Base-by-base conservation (phyloP, 805 yeast genomes). In the Isabelozyma heimii region DNA sequence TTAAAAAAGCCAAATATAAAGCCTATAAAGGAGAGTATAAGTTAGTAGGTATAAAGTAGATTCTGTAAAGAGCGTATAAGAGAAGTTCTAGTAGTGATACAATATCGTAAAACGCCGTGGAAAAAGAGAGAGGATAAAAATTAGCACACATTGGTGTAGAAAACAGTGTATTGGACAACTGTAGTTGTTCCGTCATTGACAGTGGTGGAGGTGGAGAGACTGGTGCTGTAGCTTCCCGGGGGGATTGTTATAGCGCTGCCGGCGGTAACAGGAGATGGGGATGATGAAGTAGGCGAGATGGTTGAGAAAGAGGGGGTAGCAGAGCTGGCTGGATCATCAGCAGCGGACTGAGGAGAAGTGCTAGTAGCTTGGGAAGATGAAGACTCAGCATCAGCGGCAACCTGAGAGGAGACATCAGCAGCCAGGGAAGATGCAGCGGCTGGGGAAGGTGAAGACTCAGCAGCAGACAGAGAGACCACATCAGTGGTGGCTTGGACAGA, bases 151-250 rank as follows among this genome's bases (percentile, higher is more conserved):
- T 53, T 48, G 41, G 67, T 63, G 50, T 49, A 54, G 50, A 63
- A 55, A 2, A 63, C 54, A 8, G 57, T 57, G 47, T 55, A 64
- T 30, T 65, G 60, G 4, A 64, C 39, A 6, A 62, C 63, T 9
- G 58, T 60, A 9, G 66, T 43, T 14, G 58, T 37, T 17, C 67
- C 68, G 44, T 53, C 49, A 7, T 54, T 47, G 7, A 53, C 55
- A 41, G 67, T 60, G 26, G 61, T 54, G 27, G 58, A 49, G 24
- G 63, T 55, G 42, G 59, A 56, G 26, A 49, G 48, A 14, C 62
- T 52, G 2, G 61, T 54, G 24, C 58, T 51, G 48, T 62, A 62
- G 28, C 52, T 50, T 27, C 66, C 65, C 5, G 57, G 42, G 35
- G 66, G 65, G 13, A 56, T 45, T 2, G 55, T 46, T 15, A 50